Base-by-base conservation (phyloP, 768 basidiomycete species). In the Scleroderma citrinum region DNA sequence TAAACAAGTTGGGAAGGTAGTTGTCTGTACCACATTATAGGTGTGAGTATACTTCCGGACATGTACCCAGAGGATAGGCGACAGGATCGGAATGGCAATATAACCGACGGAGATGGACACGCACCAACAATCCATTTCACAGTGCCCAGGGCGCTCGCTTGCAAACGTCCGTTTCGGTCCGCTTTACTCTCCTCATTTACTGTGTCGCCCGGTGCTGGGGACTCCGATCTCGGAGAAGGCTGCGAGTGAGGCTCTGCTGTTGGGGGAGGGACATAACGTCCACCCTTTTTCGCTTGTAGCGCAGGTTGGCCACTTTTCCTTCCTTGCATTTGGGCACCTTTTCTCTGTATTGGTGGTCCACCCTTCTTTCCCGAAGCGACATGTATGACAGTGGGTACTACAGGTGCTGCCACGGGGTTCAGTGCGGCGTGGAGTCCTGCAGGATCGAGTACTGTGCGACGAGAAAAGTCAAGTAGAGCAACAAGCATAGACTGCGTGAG, bases 121-220 rank as follows among this genome's bases (percentile, higher is more conserved):
- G 43, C 63, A 87, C 84, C 78, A 46, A 87, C 44, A 3, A 85
- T 59, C 78, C 82, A 87, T 51, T 71, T 71, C 11, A 87, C 54
- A 7, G 78, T 78, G 12, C 85, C 85, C 16, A 92, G 70, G 3
- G 80, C 85, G 26, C 80, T 78, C 12, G 86, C 75, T 17, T 90
- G 73, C 43, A 92, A 54, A 44, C 90, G 73, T 7, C 85, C 88
- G 41, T 73, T 76, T 39, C 85, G 69, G 57, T 92, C 90, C n/a
- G 65, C 59, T 45, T 84, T 82, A 38, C 66, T 76, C 65, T 92
- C 90, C 46, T 87, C 85, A 58, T 16, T 76, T 66, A 6, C 69
- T 13, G 63, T 67, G 45, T 64, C 69, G 20, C 61, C 56, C 19
- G 51, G 39, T 16, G 52, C 53, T 21, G 20, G 52, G 57, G 47